phyloP scores from a whole-genome alignment of 1,284 basidiomycete genomes.

The Vanrija sp. region DNA sequence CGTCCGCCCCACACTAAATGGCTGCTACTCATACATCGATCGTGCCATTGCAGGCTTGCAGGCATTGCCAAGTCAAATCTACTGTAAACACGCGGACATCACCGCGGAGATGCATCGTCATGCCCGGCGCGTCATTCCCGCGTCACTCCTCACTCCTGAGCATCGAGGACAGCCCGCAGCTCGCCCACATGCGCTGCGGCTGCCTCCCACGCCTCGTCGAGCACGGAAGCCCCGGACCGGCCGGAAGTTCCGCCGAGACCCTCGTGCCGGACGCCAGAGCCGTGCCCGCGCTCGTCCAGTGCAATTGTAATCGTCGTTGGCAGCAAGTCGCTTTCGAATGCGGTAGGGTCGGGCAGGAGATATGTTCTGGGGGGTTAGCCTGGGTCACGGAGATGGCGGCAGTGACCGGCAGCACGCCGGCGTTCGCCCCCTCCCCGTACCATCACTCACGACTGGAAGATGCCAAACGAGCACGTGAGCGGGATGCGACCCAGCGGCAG shows the following conservation, averaged over 20 bases:
- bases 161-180: constrained; percentile 21
- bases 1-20: too few relatives aligned
- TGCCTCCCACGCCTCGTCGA: constrained; percentile 37
- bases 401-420: too few relatives aligned
- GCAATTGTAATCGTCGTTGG: constrained; percentile 66
- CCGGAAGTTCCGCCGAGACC: constrained; percentile 58
- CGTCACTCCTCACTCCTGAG: too few relatives aligned
- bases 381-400: too few relatives aligned
- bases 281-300: constrained; percentile 56
- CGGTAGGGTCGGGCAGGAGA: constrained; percentile 74
- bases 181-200: constrained; percentile 32
- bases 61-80: too few relatives aligned
- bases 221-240: constrained; percentile 31
- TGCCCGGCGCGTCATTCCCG: too few relatives aligned
- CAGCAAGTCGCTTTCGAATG: constrained; percentile 84
- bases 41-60: too few relatives aligned
- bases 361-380: constrained; percentile 49
- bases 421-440: too few relatives aligned
- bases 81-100: too few relatives aligned
- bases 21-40: too few relatives aligned
- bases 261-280: constrained; percentile 54
- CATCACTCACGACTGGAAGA: constrained; percentile 66
- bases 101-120: too few relatives aligned
- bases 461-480: constrained; percentile 68
- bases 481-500: constrained; percentile 57